Evolutionary conservation across 352 stramenopile genomes (phyloP), one percentile per base, ranked within the genome.

Genomic region (Aphanomyces invadans): DNA sequence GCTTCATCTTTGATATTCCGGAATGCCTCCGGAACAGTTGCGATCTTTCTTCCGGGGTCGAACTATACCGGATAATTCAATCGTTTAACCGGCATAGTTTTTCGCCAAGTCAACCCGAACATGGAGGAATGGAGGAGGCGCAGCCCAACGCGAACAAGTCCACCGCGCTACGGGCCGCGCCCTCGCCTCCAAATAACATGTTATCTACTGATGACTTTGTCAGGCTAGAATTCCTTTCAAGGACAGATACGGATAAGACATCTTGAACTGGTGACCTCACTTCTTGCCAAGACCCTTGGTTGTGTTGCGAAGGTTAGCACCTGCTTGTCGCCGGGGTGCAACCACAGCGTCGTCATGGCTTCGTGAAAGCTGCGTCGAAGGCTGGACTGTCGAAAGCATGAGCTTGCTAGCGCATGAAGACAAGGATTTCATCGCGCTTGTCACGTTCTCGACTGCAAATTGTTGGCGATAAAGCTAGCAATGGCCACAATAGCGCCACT

Each of bases 211-310:
- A 90, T 92, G 84, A 92, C 84, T 88, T 92, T 88, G 73, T 55
- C 71, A 74, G 81, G 70, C 69, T 89, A 92, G 84, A 89, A 92
- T 88, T 87, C 74, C 81, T 69, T 74, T 74, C 71, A 87, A 93
- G 82, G 84, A 93, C 84, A 93, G 84, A 91, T 93, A 93, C 84
- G 82, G 82, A 87, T 88, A 67, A 76, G 72, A 92, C 81, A 92
- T 32, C 52, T 33, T n/a, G n/a, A 1, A n/a, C 19, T 32, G n/a
- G n/a, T n/a, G n/a, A n/a, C n/a, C n/a, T n/a, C 23, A 33, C 29
- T 26, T 4, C 29, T 29, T 32, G 25, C 10, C 25, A 15, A n/a
- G 49, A 29, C 2, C 36, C 19, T 7, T 57, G 11, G 19, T 1
- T 33, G 11, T 57, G 21, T 29, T 57, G 17, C n/a, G 7, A 15